Evolutionary conservation across 257 asterid species (phyloP).

Genomic region (Nicotiana knightiana): DNA sequence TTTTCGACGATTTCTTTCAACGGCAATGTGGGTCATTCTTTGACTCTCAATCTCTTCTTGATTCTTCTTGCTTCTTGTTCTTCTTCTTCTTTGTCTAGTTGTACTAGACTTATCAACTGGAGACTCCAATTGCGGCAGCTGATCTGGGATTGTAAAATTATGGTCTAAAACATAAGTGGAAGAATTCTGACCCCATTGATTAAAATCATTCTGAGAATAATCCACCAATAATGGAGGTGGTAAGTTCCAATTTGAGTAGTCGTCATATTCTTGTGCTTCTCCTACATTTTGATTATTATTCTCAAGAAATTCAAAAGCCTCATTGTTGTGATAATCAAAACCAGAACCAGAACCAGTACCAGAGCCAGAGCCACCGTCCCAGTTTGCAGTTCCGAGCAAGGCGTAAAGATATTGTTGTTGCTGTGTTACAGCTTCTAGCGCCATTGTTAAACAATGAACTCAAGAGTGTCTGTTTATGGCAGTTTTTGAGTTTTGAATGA

Average conservation of each 20-base stretch:
- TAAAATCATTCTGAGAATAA: not conserved
- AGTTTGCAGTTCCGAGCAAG: constrained; percentile 4
- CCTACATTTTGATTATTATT: not conserved
- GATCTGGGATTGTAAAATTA: not conserved
- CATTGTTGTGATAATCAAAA: constrained; percentile 1
- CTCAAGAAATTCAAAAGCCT: constrained; percentile 1
- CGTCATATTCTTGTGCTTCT: not conserved
- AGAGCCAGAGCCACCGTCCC: not conserved
- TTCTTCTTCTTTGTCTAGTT: constrained; percentile 14
- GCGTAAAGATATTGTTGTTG: constrained; percentile 15
- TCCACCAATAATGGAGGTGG: constrained; percentile 1
- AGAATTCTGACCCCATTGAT: constrained; percentile 11
- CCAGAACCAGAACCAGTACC: constrained; percentile 4
- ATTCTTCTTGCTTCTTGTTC: constrained; percentile 26
- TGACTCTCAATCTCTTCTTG: constrained; percentile 33
- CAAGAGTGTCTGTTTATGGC: not conserved
- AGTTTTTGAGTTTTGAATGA: not conserved
- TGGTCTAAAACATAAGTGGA: not conserved
- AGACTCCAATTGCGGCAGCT: not conserved
- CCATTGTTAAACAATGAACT: constrained; percentile 20
- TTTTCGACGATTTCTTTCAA: constrained; percentile 38
- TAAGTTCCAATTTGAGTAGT: not conserved
- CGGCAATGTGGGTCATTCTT: constrained; percentile 43
- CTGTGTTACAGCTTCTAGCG: constrained; percentile 23
- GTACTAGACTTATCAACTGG: not conserved